Percentiles rank a stretch among this genome's conserved stretches.
Evolutionary conservation across 2,329 filamentous ascomycete species (phyloP).

Genomic region (Thelonectria discophora): DNA sequence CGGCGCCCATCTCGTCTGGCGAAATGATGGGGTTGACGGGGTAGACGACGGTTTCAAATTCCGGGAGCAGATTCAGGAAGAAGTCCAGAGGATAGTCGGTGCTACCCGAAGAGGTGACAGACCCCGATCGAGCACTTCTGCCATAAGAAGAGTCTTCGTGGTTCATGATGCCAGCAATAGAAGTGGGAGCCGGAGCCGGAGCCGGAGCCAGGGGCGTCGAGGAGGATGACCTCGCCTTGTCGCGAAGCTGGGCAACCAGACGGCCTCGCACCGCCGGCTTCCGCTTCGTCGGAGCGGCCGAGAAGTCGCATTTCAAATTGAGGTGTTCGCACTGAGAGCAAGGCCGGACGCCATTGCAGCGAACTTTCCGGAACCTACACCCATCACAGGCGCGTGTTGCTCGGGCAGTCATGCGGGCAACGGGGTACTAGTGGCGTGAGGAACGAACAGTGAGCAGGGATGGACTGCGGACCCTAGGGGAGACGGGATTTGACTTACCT

Average conservation of each 20-base stretch:
- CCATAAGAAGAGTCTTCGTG: background rate
- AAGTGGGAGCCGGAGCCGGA: background rate
- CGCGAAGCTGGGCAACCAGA: constrained; percentile 48
- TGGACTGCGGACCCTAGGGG: background rate
- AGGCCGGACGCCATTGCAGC: constrained; percentile 47
- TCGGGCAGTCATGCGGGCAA: constrained; percentile 21
- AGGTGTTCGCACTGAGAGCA: constrained; percentile 51
- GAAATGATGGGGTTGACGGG: constrained; percentile 49
- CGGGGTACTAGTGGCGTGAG: background rate
- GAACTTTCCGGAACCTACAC: constrained; percentile 51
- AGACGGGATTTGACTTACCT: background rate
- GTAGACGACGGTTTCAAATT: constrained; percentile 49
- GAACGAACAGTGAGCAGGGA: background rate
- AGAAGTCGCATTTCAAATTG: constrained; percentile 47
- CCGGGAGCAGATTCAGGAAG: constrained; percentile 46
- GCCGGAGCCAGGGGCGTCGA: constrained; percentile 20
- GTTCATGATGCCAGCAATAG: constrained; percentile 38
- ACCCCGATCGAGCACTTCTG: constrained; percentile 13
- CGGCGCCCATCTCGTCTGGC: constrained; percentile 42
- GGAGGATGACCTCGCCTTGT: constrained; percentile 32
- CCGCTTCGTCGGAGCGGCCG: constrained; percentile 45
- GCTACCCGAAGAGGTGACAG: constrained; percentile 22
- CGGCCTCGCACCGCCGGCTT: constrained; percentile 48
- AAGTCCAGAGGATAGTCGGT: constrained; percentile 43
- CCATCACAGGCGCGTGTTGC: constrained; percentile 48